A percentile compares a stretch with the other conserved stretches of the same genome.
phyloP scores from a whole-genome alignment of 768 basidiomycete species.

The Coprinopsis marcescibilis region DNA sequence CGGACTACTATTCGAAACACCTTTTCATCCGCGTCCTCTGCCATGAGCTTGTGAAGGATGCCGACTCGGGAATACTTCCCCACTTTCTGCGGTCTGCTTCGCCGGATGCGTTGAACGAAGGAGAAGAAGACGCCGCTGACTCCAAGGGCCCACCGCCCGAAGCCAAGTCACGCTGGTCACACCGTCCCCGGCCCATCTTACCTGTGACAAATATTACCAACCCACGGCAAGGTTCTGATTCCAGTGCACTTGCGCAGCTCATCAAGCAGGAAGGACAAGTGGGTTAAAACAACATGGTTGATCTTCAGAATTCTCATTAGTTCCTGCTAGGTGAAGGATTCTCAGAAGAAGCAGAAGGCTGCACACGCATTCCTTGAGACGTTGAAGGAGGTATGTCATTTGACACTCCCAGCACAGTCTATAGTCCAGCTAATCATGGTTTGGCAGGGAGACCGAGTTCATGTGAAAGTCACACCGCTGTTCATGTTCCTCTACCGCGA shows the following conservation, averaged over 20 bases:
- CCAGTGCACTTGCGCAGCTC: constrained; percentile 12
- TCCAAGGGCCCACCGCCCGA: too few relatives aligned
- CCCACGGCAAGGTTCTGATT: neutral
- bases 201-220: constrained; percentile 15
- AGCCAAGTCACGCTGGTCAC: too few relatives aligned
- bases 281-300: neutral
- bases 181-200: constrained; percentile 21
- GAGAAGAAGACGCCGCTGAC: constrained; percentile 10
- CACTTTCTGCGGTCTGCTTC: neutral
- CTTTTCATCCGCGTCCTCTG: constrained; percentile 66
- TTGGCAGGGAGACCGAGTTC: constrained; percentile 46
- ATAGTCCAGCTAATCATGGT: neutral
- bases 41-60: constrained; percentile 46
- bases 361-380: constrained; percentile 25
- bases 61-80: constrained; percentile 4
- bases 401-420: neutral
- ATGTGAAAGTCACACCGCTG: constrained; percentile 55
- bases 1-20: constrained; percentile 65
- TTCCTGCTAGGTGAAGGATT: constrained; percentile 10
- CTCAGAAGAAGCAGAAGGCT: constrained; percentile 14
- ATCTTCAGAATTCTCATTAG: constrained; percentile 3
- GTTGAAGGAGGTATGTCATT: constrained; percentile 25
- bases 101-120: constrained; percentile 14
- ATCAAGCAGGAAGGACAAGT: constrained; percentile 21
- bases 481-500: constrained; percentile 65